Evolutionary conservation across 192 early-diverging fungal genomes (phyloP).

Genomic region (Coemansia sp.): DNA sequence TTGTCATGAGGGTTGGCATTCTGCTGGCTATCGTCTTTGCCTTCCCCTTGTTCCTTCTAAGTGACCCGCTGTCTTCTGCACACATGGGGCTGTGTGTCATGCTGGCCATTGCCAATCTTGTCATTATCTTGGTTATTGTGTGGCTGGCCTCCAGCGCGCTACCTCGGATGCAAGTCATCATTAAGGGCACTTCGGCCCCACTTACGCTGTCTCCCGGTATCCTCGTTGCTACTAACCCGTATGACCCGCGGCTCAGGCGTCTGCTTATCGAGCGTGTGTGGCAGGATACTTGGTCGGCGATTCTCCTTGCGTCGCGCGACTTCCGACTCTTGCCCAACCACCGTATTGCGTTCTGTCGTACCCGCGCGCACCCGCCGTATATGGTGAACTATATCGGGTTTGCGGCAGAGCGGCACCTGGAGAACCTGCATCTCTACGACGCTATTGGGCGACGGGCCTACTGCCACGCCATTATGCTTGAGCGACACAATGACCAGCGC

Average conservation of each 20-base stretch:
- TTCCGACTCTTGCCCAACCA: slow-evolving; percentile 58
- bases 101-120: slow-evolving; percentile 47
- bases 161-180: slow-evolving; percentile 49
- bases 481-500: slow-evolving; percentile 38
- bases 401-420: slow-evolving; percentile 65
- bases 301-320: slow-evolving; percentile 57
- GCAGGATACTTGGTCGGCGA: slow-evolving; percentile 71
- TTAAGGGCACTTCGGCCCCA: slow-evolving; percentile 53
- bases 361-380: slow-evolving; percentile 60
- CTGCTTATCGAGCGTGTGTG: slow-evolving; percentile 62
- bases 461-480: slow-evolving; percentile 35
- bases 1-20: slow-evolving; percentile 48
- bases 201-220: slow-evolving; percentile 52
- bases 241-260: slow-evolving; percentile 45
- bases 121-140: slow-evolving; percentile 41
- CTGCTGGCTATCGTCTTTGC: slow-evolving; percentile 53
- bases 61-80: slow-evolving; percentile 45
- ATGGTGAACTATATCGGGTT: slow-evolving; percentile 63
- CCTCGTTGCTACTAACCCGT: slow-evolving; percentile 28
- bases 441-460: slow-evolving; percentile 57
- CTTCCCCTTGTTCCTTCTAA: slow-evolving; percentile 56
- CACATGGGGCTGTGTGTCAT: slow-evolving; percentile 52
- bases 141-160: slow-evolving; percentile 37
- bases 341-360: slow-evolving; percentile 55
- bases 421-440: slow-evolving; percentile 62